Evolutionary conservation across 805 yeast species (phyloP), one percentile per base, ranked within the genome.

Genomic region (Starmerella kuoi): DNA sequence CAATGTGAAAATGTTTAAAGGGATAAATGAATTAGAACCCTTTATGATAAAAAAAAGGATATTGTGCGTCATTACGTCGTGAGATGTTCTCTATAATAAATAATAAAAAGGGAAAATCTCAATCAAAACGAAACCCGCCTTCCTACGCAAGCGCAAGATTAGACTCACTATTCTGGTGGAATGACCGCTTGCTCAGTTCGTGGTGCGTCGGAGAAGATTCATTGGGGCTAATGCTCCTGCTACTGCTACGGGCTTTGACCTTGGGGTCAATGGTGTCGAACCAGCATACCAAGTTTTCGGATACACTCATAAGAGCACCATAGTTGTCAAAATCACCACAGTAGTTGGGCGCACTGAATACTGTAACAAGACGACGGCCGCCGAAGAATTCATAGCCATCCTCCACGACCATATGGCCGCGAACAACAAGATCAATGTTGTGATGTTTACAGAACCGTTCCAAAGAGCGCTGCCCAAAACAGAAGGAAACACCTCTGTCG

Each of bases 281-380:
- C 47, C 91, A 79, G 62, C 98, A 91, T 42, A 87, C 64, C 51
- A 91, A 68, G 51, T 86, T 94, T 49, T 86, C 94, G 48, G 81
- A 75, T 14, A 91, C 95, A 54, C 88, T 79, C 97, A 91, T 88
- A 6, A 91, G 95, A 1, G 98, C 98, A 17, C 95, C 95, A 93
- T 93, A 84, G 57, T 85, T 85, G 60, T 86, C 83, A 56, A 78
- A 78, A 57, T 78, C 86, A 14, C 86, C 86, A 55, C 86, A 78
- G 57, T 78, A 78, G 57, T 78, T 79, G 11, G 86, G 86, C 1
- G 86, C 86, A 40, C 76, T 69, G 56, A 78, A 78, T 20, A 78
- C 82, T 1, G 86, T 78, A 22, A 79, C 86, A 48, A 78, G 64
- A 11, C 78, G 72, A 26, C 79, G 63, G 55, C 77, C 79, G 53